These are phyloP conservation scores for Cercospora beticola DNA, from an alignment of 2,329 filamentous ascomycete genomes.

Conservation along the genomic window DNA sequence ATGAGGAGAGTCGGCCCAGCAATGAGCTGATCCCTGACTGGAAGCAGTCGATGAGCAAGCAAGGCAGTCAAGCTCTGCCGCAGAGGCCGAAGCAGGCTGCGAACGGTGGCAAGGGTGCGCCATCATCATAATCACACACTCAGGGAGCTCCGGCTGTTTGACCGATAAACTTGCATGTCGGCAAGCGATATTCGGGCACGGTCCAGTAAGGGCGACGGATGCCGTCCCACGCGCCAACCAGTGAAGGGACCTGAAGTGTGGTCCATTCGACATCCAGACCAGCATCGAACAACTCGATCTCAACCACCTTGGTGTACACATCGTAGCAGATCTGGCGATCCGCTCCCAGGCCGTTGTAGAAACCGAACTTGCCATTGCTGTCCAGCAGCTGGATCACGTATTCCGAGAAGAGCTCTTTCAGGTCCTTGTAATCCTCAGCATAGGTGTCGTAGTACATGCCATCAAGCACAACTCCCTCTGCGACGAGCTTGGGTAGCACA, in stretches of 20 bases:
- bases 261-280: constrained; percentile 89
- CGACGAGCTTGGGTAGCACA: constrained; percentile 47
- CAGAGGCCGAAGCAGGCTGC: constrained; percentile 28
- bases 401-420: constrained; percentile 85
- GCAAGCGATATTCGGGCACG: constrained; percentile 72
- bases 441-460: constrained; percentile 94
- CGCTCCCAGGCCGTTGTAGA: constrained; percentile 78
- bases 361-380: constrained; percentile 56
- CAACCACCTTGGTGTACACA: constrained; percentile 85
- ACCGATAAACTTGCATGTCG: constrained; percentile 71
- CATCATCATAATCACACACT: constrained; percentile 1
- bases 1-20: constrained; percentile 43
- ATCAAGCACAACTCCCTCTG: constrained; percentile 47
- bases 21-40: constrained; percentile 43
- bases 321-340: constrained; percentile 93
- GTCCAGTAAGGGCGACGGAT: constrained; percentile 58
- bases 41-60: constrained; percentile 21
- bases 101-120: constrained; percentile 16
- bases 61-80: constrained; percentile 19
- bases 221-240: constrained; percentile 41
- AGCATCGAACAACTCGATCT: constrained; percentile 85
- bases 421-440: constrained; percentile 84
- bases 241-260: constrained; percentile 69
- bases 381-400: constrained; percentile 78
- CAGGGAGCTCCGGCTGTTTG: constrained; percentile 40